Percentiles rank a stretch among this genome's conserved stretches.
Conservation (phyloP, 371 early-diverging fungal species). For the Syncephalastrum monosporum region DNA sequence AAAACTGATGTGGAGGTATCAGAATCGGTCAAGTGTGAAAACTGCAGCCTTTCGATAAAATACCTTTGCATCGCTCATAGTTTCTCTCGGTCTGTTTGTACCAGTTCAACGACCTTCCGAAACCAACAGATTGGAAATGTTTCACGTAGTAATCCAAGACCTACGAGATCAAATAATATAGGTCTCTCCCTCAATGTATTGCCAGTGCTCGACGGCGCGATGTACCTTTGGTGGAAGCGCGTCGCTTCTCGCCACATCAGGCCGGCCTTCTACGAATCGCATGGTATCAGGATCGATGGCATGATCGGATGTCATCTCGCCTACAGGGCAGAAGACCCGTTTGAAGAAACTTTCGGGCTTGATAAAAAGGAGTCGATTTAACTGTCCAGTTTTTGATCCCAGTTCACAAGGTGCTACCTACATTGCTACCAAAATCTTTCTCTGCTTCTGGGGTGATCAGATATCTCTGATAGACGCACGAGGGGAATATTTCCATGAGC, state of each 20-base stretch:
- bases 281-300: conserved; percentile 24
- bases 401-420: background rate
- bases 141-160: conserved; percentile 39
- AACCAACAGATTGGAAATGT: conserved; percentile 25
- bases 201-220: too few relatives aligned
- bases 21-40: too few relatives aligned
- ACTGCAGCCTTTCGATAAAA: background rate
- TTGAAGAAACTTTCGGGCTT: conserved; percentile 23
- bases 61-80: conserved; percentile 41
- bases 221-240: conserved; percentile 19
- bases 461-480: conserved; percentile 57
- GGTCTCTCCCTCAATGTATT: too few relatives aligned
- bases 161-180: too few relatives aligned
- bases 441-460: conserved; percentile 41
- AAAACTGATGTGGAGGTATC: conserved; percentile 9
- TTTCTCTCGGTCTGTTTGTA: conserved; percentile 41
- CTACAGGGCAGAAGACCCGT: conserved; percentile 30
- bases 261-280: conserved; percentile 29
- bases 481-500: conserved; percentile 49
- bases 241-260: conserved; percentile 21
- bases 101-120: conserved; percentile 41
- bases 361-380: background rate
- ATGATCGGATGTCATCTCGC: conserved; percentile 10
- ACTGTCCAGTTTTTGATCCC: background rate
- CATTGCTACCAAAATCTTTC: conserved; percentile 34